Base-by-base conservation (phyloP, 75 land plant species). In the Cupressus sempervirens region DNA sequence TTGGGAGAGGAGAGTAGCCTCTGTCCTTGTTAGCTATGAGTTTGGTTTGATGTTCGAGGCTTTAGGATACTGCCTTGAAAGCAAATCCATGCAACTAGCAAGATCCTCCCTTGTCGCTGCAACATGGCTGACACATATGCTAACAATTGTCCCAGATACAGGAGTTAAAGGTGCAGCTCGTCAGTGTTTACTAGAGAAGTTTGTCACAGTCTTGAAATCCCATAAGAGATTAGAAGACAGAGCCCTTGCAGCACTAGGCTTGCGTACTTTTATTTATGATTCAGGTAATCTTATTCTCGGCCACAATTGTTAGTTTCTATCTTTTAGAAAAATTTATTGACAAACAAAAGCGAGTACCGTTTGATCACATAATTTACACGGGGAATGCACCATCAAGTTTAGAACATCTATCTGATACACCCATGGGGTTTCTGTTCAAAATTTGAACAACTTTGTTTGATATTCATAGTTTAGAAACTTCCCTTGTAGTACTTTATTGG, bases 11-110 rank as follows among this genome's bases (percentile, higher is more conserved):
- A 82, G 88, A 16, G 92, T 91, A 77, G 88, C 91, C 20, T 87
- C 87, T 83, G 91, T 85, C 7, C 85, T 91, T 34, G 83, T 88
- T 67, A 91, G 89, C 80, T 90, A 89, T 88, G 94, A 91, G 56
- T 85, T 85, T 48, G 94, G 94, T 3, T 83, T 84, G 9, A 88
- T 93, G 20, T 91, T 91, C 52, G 90, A 91, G 82, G 94, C 91
- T 48, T 80, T 93, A 75, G 86, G 88, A 65, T 89, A 89, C 89
- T 89, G 91, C 62, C 45, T 93, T 14, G 86, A 84, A 48, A 91
- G 92, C 86, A 88, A 86, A 34, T 88, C 88, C 26, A 40, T 91
- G 84, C 91, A 88, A 46, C 58, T 91, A 79, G 86, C 88, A 84
- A 91, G 88, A 73, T 67, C 92, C 53, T 91, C 92, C 77, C 89